A percentile compares a stretch with the other conserved stretches of the same genome.
Conservation (phyloP, 2,329 filamentous ascomycete species). For the Dactylellina parvicollis region DNA sequence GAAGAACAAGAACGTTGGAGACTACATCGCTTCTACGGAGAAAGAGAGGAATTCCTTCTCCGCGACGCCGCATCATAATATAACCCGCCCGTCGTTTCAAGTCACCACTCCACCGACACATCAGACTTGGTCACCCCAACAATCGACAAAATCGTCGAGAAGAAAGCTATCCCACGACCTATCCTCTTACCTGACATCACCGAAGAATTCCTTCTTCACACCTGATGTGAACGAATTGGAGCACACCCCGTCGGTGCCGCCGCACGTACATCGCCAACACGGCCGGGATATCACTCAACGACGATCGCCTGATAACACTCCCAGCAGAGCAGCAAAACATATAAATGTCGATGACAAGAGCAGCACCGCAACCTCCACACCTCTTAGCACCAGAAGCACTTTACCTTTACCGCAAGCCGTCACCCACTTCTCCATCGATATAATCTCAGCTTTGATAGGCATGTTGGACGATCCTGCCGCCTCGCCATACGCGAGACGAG, state of each 20-base stretch:
- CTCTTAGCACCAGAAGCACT: slow-evolving; percentile 60
- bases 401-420: slow-evolving; percentile 68
- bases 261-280: slow-evolving; percentile 33
- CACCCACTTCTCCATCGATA: slow-evolving; percentile 66
- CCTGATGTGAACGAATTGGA: slow-evolving; percentile 48
- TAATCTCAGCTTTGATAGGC: slow-evolving; percentile 64
- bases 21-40: slow-evolving; percentile 4
- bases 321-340: slow-evolving; percentile 55
- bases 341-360: slow-evolving; percentile 13
- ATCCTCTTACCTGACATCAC: slow-evolving; percentile 55
- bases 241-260: slow-evolving; percentile 30
- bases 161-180: slow-evolving; percentile 49
- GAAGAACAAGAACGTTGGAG: background rate
- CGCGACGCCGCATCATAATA: slow-evolving; percentile 9
- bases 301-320: slow-evolving; percentile 55
- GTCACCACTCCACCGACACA: slow-evolving; percentile 31
- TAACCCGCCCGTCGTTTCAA: slow-evolving; percentile 21
- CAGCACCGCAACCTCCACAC: slow-evolving; percentile 52
- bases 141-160: slow-evolving; percentile 33
- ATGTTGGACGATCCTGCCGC: slow-evolving; percentile 54
- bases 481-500: slow-evolving; percentile 36
- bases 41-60: slow-evolving; percentile 17
- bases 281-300: slow-evolving; percentile 55
- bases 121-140: slow-evolving; percentile 33
- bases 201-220: slow-evolving; percentile 55